phyloP scores from a whole-genome alignment of 768 basidiomycete genomes.

The Amanita exitialis region DNA sequence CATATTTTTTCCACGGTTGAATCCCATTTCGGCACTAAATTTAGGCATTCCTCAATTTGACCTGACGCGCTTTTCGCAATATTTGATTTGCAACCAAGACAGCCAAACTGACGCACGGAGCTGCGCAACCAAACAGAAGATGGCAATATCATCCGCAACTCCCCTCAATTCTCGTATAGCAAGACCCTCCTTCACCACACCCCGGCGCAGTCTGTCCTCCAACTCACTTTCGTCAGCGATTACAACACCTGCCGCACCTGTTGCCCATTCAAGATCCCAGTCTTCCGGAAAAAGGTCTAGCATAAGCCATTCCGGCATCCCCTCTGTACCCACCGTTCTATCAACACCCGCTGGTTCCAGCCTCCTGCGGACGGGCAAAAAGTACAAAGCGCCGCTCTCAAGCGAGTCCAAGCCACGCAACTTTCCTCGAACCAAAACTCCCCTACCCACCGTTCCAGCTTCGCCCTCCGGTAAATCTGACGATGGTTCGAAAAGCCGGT shows the following conservation, averaged over 20 bases:
- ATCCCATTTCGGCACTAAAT: not conserved
- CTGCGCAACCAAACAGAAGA: not conserved
- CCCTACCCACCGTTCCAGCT: slow-evolving; percentile 38
- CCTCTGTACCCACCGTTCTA: not conserved
- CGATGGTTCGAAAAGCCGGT: slow-evolving; percentile 7
- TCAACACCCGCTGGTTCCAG: not conserved
- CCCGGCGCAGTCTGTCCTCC: slow-evolving; percentile 2
- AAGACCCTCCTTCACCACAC: slow-evolving; percentile 1
- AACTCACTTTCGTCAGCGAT: not conserved
- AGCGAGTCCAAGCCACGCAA: slow-evolving; percentile 21
- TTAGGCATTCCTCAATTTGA: too few relatives aligned
- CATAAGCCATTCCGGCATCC: not conserved
- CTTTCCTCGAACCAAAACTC: slow-evolving; percentile 14
- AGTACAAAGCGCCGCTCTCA: slow-evolving; percentile 59
- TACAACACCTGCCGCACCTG: not conserved
- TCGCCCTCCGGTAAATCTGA: slow-evolving; percentile 18
- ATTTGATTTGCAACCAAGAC: too few relatives aligned
- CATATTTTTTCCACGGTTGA: slow-evolving; percentile 1
- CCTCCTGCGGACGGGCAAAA: slow-evolving; percentile 36
- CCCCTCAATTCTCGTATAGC: slow-evolving; percentile 1
- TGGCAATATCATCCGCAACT: not conserved
- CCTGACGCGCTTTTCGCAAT: too few relatives aligned
- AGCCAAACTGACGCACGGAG: too few relatives aligned
- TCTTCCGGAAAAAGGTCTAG: not conserved
- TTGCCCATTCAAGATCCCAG: not conserved